These are phyloP conservation scores for Claviceps sp. DNA, from an alignment of 2,329 filamentous ascomycete species.

Conservation along the genomic window DNA sequence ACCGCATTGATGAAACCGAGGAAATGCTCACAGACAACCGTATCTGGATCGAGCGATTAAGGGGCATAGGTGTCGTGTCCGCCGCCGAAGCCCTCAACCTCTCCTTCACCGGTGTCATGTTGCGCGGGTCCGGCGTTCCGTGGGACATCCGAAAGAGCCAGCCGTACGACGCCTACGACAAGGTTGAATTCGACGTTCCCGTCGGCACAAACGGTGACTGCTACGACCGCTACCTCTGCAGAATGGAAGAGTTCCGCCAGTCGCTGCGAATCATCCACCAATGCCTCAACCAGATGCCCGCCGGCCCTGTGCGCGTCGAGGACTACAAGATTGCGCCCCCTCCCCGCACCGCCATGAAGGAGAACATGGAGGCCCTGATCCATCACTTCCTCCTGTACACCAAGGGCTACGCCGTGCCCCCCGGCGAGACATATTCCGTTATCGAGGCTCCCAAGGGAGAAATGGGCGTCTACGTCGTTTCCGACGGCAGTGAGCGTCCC, in stretches of 20 bases:
- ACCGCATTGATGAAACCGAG: constrained; percentile 97
- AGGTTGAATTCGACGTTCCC: constrained; percentile 96
- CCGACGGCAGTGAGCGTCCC: constrained; percentile 87
- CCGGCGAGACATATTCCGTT: constrained; percentile 92
- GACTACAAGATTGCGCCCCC: constrained; percentile 98
- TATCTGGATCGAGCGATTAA: constrained; percentile 92
- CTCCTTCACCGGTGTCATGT: constrained; percentile 94
- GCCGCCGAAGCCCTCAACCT: constrained; percentile 94
- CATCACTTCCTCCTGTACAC: constrained; percentile 98
- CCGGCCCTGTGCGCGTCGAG: constrained; percentile 86
- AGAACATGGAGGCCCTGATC: constrained; percentile 99
- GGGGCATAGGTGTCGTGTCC: constrained; percentile 80
- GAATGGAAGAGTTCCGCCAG: constrained; percentile 99
- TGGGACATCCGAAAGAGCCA: constrained; percentile 95
- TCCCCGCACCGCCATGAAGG: constrained; percentile 97
- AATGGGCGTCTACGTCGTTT: constrained; percentile 96
- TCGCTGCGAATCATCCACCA: constrained; percentile 97
- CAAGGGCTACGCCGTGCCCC: constrained; percentile 94
- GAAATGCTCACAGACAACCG: constrained; percentile 98
- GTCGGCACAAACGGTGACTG: constrained; percentile 96
- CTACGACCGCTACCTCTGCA: constrained; percentile 97
- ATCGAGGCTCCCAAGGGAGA: constrained; percentile 99
- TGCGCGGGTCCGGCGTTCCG: constrained; percentile 87
- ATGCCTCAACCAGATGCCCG: constrained; percentile 97
- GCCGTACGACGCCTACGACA: constrained; percentile 94